These are phyloP conservation scores for Vigna nakashimae DNA, from an alignment of 306 rosid genomes.

Conservation along the genomic window DNA sequence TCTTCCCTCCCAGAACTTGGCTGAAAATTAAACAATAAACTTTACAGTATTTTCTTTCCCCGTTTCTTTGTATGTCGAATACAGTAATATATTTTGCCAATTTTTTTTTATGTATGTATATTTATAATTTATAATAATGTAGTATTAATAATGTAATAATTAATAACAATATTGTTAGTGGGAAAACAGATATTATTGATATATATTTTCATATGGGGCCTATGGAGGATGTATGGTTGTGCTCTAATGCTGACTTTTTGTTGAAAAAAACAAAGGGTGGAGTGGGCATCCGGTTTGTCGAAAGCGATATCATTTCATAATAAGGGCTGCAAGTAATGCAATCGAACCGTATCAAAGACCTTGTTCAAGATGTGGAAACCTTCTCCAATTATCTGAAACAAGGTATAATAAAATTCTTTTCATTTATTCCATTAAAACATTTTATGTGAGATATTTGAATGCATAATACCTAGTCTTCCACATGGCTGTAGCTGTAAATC, in stretches of 20 bases:
- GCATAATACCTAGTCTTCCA: neutral
- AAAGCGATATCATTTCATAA: constrained; percentile 53
- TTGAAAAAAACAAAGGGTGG: constrained; percentile 41
- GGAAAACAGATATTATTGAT: neutral
- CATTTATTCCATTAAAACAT: neutral
- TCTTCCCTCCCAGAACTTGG: neutral
- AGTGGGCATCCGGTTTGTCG: constrained; percentile 50
- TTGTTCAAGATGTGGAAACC: constrained; percentile 42
- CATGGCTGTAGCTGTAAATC: constrained; percentile 41
- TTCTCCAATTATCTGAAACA: constrained; percentile 40
- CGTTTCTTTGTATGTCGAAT: neutral
- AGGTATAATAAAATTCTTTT: constrained; percentile 8
- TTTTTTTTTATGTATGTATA: neutral
- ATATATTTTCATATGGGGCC: neutral
- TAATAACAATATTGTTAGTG: neutral
- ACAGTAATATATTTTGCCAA: neutral
- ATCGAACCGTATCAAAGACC: constrained; percentile 45
- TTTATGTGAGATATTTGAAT: neutral
- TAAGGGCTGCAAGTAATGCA: constrained; percentile 37
- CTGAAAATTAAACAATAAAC: neutral
- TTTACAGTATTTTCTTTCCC: neutral
- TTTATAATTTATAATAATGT: neutral
- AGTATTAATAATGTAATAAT: neutral
- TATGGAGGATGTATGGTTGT: neutral
- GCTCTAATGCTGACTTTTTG: constrained; percentile 33